Percentiles rank a stretch among this genome's conserved stretches.
Conservation (phyloP, 1,139 yeast species). For the Diutina ranongensis region DNA sequence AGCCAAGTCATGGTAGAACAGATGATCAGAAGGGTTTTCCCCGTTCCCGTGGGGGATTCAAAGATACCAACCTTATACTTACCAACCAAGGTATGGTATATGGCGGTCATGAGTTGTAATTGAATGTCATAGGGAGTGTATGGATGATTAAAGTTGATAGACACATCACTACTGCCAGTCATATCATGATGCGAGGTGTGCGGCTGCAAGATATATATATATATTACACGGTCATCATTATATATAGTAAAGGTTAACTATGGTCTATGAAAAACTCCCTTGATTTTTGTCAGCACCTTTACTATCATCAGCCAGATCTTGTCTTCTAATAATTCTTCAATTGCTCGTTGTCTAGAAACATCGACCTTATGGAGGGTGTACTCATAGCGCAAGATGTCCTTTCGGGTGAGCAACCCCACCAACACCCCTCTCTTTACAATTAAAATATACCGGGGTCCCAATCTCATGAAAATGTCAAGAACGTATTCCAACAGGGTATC, state of each 20-base stretch:
- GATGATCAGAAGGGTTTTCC: conserved; percentile 78
- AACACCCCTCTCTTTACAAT: conserved; percentile 45
- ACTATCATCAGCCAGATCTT: not conserved
- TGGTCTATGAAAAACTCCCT: not conserved
- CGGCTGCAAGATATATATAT: too few relatives aligned
- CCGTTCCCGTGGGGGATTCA: conserved; percentile 95
- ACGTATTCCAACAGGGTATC: conserved; percentile 50
- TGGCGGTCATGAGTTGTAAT: conserved; percentile 58
- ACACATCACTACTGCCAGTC: not conserved
- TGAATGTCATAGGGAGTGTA: conserved; percentile 75
- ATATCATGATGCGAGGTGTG: too few relatives aligned
- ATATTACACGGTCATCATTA: too few relatives aligned
- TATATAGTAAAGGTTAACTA: too few relatives aligned
- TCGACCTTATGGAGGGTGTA: conserved; percentile 13
- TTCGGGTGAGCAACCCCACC: conserved; percentile 54
- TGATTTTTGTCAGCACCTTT: not conserved
- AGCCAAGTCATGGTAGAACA: conserved; percentile 87
- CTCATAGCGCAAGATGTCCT: conserved; percentile 53
- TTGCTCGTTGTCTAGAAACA: not conserved
- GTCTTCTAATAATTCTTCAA: not conserved
- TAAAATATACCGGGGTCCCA: conserved; percentile 71
- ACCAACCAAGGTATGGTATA: conserved; percentile 50
- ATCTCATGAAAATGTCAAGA: conserved; percentile 57
- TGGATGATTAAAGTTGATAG: conserved; percentile 51
- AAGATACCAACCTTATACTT: conserved; percentile 66